These are phyloP conservation scores for Fusarium caatingaense DNA, from an alignment of 2,329 filamentous ascomycete species.

Conservation along the genomic window DNA sequence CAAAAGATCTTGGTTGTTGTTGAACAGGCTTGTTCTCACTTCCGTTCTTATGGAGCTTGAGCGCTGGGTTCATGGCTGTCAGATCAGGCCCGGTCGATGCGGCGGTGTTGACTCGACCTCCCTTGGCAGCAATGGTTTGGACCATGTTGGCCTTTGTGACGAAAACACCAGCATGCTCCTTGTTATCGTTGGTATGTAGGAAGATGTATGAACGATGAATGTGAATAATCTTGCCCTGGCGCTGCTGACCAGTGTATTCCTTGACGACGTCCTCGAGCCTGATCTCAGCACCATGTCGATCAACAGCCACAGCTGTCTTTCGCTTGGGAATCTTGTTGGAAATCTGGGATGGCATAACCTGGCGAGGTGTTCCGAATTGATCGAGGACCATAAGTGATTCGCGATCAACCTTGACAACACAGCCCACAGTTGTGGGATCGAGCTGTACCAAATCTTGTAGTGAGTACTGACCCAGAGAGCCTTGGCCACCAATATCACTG, in stretches of 20 bases:
- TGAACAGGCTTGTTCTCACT: slow-evolving; percentile 62
- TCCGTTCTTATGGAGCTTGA: slow-evolving; percentile 75
- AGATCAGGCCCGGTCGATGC: slow-evolving; percentile 76
- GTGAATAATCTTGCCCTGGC: slow-evolving; percentile 90
- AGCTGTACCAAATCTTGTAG: slow-evolving; percentile 95
- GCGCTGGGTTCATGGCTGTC: slow-evolving; percentile 89
- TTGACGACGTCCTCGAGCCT: slow-evolving; percentile 91
- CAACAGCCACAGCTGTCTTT: slow-evolving; percentile 88
- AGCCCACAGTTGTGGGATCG: slow-evolving; percentile 90
- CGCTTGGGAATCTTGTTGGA: slow-evolving; percentile 87
- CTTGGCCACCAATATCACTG: slow-evolving; percentile 88
- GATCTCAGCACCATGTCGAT: slow-evolving; percentile 93
- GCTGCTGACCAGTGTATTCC: slow-evolving; percentile 86
- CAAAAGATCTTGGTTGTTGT: slow-evolving; percentile 82
- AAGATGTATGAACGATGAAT: slow-evolving; percentile 95
- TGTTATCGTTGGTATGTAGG: slow-evolving; percentile 83
- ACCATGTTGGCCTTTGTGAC: slow-evolving; percentile 88
- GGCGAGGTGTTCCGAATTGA: slow-evolving; percentile 85
- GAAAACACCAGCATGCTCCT: slow-evolving; percentile 90
- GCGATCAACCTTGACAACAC: slow-evolving; percentile 93
- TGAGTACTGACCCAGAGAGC: slow-evolving; percentile 86
- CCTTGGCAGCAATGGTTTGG: slow-evolving; percentile 92
- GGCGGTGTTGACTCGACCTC: slow-evolving; percentile 76
- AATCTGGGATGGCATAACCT: slow-evolving; percentile 90
- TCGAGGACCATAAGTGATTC: slow-evolving; percentile 92